phyloP scores from a whole-genome alignment of 345 rosid species.

The Physaria fendleri region DNA sequence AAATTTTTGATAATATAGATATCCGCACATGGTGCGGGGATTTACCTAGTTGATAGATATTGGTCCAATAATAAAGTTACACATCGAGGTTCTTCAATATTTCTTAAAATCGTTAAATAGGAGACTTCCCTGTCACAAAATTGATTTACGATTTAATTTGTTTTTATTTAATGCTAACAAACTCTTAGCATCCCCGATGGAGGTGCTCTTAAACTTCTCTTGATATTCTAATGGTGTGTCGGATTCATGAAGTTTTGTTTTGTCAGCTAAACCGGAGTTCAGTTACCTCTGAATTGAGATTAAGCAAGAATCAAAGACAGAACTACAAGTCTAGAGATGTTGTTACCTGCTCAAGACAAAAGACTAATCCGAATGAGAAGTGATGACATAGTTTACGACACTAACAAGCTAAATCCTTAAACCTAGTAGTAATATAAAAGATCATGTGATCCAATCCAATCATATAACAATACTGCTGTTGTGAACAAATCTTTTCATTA shows the following conservation, averaged over 20 bases:
- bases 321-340: background rate
- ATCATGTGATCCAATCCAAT: background rate
- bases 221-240: too few relatives aligned
- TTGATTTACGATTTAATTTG: too few relatives aligned
- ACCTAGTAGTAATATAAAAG: background rate
- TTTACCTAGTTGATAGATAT: too few relatives aligned
- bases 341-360: background rate
- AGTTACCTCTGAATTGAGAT: background rate
- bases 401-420: background rate
- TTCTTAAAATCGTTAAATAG: too few relatives aligned
- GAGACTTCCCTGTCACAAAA: too few relatives aligned
- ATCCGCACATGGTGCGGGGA: too few relatives aligned
- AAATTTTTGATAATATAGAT: too few relatives aligned
- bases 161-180: too few relatives aligned
- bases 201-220: too few relatives aligned
- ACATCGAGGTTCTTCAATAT: too few relatives aligned
- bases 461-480: background rate
- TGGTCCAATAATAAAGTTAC: too few relatives aligned
- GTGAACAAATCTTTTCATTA: constrained; percentile 6
- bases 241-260: background rate
- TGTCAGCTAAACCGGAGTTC: background rate
- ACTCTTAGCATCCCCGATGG: too few relatives aligned
- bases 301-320: background rate
- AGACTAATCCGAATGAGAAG: background rate
- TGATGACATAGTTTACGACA: background rate